Evolutionary conservation across 2,329 filamentous ascomycete genomes (phyloP), one percentile per base, ranked within the genome.

Genomic region (Dactylellina drechsleri): DNA sequence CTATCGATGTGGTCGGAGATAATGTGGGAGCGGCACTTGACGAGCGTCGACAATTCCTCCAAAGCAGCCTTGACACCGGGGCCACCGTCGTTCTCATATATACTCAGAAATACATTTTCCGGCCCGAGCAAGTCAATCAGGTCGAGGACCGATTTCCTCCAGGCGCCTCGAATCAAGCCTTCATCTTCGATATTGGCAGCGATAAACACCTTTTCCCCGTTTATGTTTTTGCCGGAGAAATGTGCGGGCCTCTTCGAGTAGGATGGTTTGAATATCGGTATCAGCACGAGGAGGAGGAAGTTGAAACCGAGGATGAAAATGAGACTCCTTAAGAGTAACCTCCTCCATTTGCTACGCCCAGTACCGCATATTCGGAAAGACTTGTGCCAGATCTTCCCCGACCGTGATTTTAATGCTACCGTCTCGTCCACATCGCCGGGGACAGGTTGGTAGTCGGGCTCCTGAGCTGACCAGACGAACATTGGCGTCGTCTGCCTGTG

Each of bases 41-140:
- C 81, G 65, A 83, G 36, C 50, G 76, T 16, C 65, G 85, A 84
- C 53, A 92, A 84, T 1, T 82, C 81, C 31, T 82, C 79, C 65
- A 92, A 82, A 0, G 89, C 88, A 40, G 82, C 80, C 67, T 83
- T 84, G 15, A 87, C 88, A 31, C 83, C 82, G 0, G 84, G 82
- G 1, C 89, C 88, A 36, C 89, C 87, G 79, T 91, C 87, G 78
- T 91, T 90, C 80, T 91, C 90, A 80, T 92, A 92, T 36, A 93
- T 86, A 81, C 89, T 91, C 65, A 93, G 81, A 79, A 88, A 91
- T 1, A 90, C 87, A 78, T 92, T 90, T 41, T 89, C 83, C 13
- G 85, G 84, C 0, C 91, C 91, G 43, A 93, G 83, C 31, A 91
- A 80, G 57, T 90, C 84, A 36, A 92, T 85, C 64, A 93, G 81